Evolutionary conservation across 2,329 filamentous ascomycete genomes (phyloP).

Genomic region (Blastomyces silverae): DNA sequence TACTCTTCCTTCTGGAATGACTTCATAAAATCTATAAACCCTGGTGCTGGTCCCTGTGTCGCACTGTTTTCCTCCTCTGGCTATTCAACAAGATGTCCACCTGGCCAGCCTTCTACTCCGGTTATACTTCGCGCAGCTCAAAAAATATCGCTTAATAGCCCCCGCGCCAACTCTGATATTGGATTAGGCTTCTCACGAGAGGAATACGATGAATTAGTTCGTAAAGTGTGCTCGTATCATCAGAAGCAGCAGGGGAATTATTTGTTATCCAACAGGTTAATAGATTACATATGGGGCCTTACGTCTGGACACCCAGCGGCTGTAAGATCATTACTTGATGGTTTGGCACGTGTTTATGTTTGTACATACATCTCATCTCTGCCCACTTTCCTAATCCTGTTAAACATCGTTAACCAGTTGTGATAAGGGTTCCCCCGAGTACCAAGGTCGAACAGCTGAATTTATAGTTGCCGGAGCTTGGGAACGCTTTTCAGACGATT

Average conservation of each 20-base stretch:
- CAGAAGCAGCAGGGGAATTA: background rate
- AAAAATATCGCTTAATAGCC: background rate
- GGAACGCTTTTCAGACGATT: background rate
- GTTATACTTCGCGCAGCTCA: background rate
- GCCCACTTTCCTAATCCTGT: background rate
- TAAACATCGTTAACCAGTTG: background rate
- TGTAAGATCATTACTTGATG: background rate
- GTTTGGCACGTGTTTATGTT: background rate
- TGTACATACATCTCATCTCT: background rate
- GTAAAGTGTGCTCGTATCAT: background rate
- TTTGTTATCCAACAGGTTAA: background rate
- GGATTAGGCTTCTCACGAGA: background rate
- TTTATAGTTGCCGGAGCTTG: background rate
- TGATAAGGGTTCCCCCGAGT: background rate
- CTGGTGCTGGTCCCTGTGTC: background rate
- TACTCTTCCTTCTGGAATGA: slow-evolving; percentile 2
- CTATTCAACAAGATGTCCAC: background rate
- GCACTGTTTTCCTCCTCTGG: slow-evolving; percentile 5
- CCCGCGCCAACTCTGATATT: background rate
- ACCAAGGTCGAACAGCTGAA: background rate
- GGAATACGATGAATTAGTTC: background rate
- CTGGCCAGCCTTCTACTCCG: background rate
- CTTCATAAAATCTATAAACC: background rate
- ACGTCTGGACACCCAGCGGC: background rate
- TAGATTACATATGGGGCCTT: background rate